Conservation (phyloP, 106 monocot genomes). For the Posidonia australis region DNA sequence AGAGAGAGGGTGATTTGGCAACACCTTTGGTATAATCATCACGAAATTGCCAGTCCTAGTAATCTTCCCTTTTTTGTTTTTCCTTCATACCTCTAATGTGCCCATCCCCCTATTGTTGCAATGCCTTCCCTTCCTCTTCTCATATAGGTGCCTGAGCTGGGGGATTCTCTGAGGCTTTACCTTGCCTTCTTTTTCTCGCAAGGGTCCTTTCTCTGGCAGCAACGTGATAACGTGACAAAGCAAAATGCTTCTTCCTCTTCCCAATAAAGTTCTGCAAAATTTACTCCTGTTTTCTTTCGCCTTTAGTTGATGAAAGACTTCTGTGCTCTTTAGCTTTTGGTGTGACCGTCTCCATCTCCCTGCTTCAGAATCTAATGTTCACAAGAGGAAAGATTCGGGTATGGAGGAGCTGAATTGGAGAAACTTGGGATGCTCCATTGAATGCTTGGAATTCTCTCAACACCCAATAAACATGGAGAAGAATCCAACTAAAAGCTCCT, state of each 20-base stretch:
- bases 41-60: neutral
- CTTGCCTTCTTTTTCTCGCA: neutral
- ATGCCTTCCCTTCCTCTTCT: neutral
- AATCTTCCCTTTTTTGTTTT: neutral
- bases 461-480: slow-evolving; percentile 1
- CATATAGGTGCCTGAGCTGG: neutral
- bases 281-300: slow-evolving; percentile 4
- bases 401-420: neutral
- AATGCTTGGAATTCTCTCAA: neutral
- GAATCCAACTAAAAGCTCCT: neutral
- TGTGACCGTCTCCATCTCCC: neutral
- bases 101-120: slow-evolving; percentile 4
- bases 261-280: slow-evolving; percentile 10
- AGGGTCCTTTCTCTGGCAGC: neutral
- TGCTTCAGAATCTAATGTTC: neutral
- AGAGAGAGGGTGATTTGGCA: neutral
- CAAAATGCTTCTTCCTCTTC: slow-evolving; percentile 1
- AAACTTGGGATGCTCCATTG: neutral
- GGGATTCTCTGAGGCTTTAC: neutral
- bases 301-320: slow-evolving; percentile 7
- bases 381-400: slow-evolving; percentile 1
- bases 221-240: neutral
- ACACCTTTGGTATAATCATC: slow-evolving; percentile 4
- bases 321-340: neutral
- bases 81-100: neutral